Evolutionary conservation across 139 green algal genomes (phyloP).

Genomic region (Limnomonas spitsbergensis): DNA sequence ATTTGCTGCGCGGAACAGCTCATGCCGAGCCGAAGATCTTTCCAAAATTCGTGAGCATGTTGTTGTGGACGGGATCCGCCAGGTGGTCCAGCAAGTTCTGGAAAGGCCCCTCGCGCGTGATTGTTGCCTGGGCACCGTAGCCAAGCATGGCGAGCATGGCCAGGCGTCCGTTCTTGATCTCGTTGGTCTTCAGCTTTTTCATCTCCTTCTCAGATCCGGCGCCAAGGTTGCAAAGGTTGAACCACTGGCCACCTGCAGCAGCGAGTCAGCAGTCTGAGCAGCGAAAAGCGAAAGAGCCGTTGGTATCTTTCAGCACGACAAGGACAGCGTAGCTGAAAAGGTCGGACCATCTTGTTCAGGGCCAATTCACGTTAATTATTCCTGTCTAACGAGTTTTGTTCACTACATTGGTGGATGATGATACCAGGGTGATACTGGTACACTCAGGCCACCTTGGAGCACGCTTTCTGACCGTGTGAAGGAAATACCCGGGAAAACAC

Average conservation of each 20-base stretch:
- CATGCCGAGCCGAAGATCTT: conserved; percentile 19
- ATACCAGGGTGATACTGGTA: too few relatives aligned
- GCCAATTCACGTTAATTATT: too few relatives aligned
- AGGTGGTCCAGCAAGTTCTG: conserved; percentile 90
- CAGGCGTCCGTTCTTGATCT: conserved; percentile 94
- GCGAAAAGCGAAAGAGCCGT: not conserved
- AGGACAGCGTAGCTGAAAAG: too few relatives aligned
- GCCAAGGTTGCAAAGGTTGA: conserved; percentile 93
- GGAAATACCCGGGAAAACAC: too few relatives aligned
- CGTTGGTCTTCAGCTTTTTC: conserved; percentile 87
- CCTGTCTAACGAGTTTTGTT: too few relatives aligned
- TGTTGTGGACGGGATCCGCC: conserved; percentile 77
- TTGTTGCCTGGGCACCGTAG: conserved; percentile 60
- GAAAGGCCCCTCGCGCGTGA: conserved; percentile 84
- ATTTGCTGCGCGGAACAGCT: too few relatives aligned
- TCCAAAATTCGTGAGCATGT: conserved; percentile 91
- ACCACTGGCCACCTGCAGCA: conserved; percentile 81
- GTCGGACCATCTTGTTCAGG: too few relatives aligned
- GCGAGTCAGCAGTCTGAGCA: not conserved
- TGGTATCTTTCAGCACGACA: not conserved
- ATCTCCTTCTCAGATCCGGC: conserved; percentile 71
- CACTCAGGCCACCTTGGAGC: too few relatives aligned
- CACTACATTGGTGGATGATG: too few relatives aligned
- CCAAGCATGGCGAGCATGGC: conserved; percentile 76
- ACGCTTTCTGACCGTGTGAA: too few relatives aligned